Base-by-base conservation (phyloP, 139 green algal species). In the Chlorella sp. region DNA sequence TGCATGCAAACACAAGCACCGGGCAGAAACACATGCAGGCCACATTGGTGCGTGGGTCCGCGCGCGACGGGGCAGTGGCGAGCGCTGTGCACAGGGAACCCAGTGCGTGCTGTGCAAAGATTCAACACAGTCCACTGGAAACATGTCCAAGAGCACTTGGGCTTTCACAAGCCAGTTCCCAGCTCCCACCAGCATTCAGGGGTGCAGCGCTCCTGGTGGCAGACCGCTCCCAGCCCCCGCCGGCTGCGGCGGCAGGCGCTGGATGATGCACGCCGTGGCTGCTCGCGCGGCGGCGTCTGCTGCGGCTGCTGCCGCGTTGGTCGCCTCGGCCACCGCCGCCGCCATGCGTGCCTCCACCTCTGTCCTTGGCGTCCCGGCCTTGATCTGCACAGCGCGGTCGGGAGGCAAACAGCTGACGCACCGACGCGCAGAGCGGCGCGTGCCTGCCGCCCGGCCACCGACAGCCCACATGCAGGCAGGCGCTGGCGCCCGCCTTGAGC, bases 281-380 rank as follows among this genome's bases (percentile, higher is more conserved):
- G 83, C 83, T 27, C 73, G 48, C 55, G 83, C 83, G 25, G 83
- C 83, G 50, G 83, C 83, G 27, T 79, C 83, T 42, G 83, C 83
- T 40, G 83, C 83, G 14, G 79, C 85, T 12, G 84, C 84, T 14
- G 84, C 84, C 8, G 84, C 83, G 4, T 79, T 77, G 1, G 85
- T 89, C 19, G 83, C 75, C 42, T 90, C 80, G 23, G 85, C 79
- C 31, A 90, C 76, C 5, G 85, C 83, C 25, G 69, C 62, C 5
- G 82, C 83, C 83, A 90, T 84, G 25, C 67, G 53, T 58, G 85
- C 76, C 75, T 90, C 85, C 41, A 76, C 74, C 25, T 87, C 72
- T 33, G 73, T 72, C 9, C 74, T 55, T 12, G 83, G 83, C 29
- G 66, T 75, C n/a, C n/a, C n/a, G 8, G 46, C 23, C n/a, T n/a